These are phyloP conservation scores for Fistulina hepatica DNA, from an alignment of 1,284 basidiomycete species.

Conservation along the genomic window DNA sequence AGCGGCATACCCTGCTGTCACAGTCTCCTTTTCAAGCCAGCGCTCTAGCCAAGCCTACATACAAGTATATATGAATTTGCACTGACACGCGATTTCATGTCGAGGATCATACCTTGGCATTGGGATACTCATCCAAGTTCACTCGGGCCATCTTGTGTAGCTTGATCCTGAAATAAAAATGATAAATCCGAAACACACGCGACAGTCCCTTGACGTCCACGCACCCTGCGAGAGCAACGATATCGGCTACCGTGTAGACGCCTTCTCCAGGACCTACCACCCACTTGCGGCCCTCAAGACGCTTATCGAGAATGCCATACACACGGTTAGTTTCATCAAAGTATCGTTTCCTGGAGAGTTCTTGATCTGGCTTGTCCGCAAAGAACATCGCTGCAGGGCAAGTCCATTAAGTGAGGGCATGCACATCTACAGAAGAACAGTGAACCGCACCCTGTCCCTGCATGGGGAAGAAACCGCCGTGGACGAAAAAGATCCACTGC, in stretches of 20 bases:
- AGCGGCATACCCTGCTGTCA: too few species aligned
- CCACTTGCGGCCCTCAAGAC: conserved; percentile 52
- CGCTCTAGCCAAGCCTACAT: too few species aligned
- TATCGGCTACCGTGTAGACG: conserved; percentile 59
- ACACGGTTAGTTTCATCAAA: conserved; percentile 68
- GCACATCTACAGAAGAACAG: background rate
- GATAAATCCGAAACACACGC: too few species aligned
- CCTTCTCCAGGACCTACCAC: conserved; percentile 60
- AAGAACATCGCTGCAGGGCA: background rate
- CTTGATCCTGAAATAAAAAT: too few species aligned
- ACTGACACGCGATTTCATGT: too few species aligned
- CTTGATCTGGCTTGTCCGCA: conserved; percentile 18
- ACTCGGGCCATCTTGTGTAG: too few species aligned
- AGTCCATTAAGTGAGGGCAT: background rate
- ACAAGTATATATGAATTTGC: too few species aligned
- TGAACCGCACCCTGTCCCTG: conserved; percentile 46
- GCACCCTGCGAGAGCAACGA: conserved; percentile 40
- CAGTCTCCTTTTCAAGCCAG: too few species aligned
- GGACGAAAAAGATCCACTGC: conserved; percentile 75
- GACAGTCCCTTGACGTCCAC: too few species aligned
- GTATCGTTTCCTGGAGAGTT: conserved; percentile 49
- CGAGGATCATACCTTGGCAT: too few species aligned
- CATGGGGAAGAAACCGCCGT: conserved; percentile 67
- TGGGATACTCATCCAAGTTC: too few species aligned
- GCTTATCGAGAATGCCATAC: conserved; percentile 65